These are phyloP conservation scores for Fraxinus latifolia DNA, from an alignment of 305 asterid species.

Conservation along the genomic window DNA sequence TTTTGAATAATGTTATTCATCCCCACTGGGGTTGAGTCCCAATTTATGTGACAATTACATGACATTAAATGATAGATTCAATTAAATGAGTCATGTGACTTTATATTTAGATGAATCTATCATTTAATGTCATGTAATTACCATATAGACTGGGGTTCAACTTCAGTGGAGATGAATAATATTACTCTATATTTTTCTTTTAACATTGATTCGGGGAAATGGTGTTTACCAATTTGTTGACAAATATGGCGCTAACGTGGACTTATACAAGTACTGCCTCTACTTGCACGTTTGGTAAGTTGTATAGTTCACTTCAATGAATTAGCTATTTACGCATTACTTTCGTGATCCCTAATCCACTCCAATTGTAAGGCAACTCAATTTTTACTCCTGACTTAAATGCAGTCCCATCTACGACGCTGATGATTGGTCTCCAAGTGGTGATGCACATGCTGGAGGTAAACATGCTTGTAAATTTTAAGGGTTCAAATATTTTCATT, in stretches of 20 bases:
- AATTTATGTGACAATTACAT: no score
- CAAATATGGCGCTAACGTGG: slow-evolving; percentile 93
- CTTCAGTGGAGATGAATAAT: no score
- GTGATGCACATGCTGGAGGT: slow-evolving; percentile 85
- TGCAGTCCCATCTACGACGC: slow-evolving; percentile 72
- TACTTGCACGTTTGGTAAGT: not conserved
- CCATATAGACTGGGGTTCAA: no score
- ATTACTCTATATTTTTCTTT: not conserved
- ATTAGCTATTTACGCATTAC: not conserved
- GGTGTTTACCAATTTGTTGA: slow-evolving; percentile 78
- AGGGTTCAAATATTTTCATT: not conserved
- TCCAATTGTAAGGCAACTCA: not conserved
- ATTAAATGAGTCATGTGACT: no score
- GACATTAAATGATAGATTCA: no score
- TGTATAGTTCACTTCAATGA: not conserved
- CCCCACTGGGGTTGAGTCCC: no score
- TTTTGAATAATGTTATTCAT: no score
- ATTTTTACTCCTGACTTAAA: not conserved
- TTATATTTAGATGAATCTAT: no score
- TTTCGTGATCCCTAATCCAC: not conserved
- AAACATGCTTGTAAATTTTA: not conserved
- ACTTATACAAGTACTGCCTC: slow-evolving; percentile 60
- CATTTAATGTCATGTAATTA: no score
- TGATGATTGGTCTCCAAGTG: slow-evolving; percentile 66
- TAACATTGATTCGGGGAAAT: slow-evolving; percentile 61